phyloP scores from a whole-genome alignment of 805 yeast genomes.

The Candida nonsorbophila region DNA sequence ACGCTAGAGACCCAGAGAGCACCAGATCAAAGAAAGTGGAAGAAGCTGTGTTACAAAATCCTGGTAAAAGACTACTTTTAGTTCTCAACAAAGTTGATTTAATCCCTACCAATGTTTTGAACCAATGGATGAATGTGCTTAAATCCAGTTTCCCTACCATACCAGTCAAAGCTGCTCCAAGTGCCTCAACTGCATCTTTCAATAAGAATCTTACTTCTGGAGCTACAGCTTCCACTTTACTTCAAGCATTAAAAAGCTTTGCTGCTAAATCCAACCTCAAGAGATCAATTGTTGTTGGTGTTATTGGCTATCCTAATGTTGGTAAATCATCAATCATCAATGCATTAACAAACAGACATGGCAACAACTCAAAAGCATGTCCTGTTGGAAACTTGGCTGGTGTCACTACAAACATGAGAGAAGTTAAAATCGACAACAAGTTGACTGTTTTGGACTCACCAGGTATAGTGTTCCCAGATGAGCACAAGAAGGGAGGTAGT shows the following conservation, averaged over 20 bases:
- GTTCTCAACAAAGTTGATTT: slow-evolving; percentile 89
- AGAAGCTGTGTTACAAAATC: slow-evolving; percentile 75
- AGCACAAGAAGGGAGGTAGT: slow-evolving; percentile 36
- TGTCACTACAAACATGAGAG: slow-evolving; percentile 87
- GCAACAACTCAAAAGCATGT: slow-evolving; percentile 69
- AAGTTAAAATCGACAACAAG: slow-evolving; percentile 87
- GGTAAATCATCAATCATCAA: slow-evolving; percentile 95
- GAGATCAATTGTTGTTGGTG: slow-evolving; percentile 89
- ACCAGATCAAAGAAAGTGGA: slow-evolving; percentile 91
- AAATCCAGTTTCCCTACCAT: slow-evolving; percentile 85
- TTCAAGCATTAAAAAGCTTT: slow-evolving; percentile 79
- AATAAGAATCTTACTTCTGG: slow-evolving; percentile 69
- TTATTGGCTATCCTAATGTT: slow-evolving; percentile 95
- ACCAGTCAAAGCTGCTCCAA: slow-evolving; percentile 76
- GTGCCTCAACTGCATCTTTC: slow-evolving; percentile 66
- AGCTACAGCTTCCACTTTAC: slow-evolving; percentile 65
- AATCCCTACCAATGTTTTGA: slow-evolving; percentile 78
- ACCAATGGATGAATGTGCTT: slow-evolving; percentile 78
- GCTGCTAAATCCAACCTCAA: slow-evolving; percentile 81
- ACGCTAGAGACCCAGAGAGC: slow-evolving; percentile 95
- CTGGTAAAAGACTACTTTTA: slow-evolving; percentile 78
- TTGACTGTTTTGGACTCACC: slow-evolving; percentile 90
- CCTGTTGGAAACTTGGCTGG: slow-evolving; percentile 99
- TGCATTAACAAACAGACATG: slow-evolving; percentile 78
- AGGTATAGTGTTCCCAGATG: slow-evolving; percentile 93